These are phyloP conservation scores for Aspergillus bridgeri DNA, from an alignment of 495 filamentous ascomycete genomes.

Conservation along the genomic window DNA sequence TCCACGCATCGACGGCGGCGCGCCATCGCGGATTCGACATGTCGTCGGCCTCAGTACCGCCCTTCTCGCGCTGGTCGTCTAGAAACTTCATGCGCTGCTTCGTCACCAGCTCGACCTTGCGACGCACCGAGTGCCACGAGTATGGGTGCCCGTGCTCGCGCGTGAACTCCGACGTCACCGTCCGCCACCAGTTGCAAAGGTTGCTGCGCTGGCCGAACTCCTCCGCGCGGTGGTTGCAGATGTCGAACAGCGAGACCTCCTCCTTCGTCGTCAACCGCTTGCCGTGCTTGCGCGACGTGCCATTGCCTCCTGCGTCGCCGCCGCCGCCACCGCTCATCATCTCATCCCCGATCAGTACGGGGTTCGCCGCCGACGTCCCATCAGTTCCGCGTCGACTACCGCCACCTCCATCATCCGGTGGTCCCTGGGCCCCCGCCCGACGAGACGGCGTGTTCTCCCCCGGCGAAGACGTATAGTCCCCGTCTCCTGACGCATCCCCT, in stretches of 20 bases:
- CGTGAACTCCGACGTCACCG: conserved; percentile 39
- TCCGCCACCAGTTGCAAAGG: conserved; percentile 48
- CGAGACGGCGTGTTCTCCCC: background rate
- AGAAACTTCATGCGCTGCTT: conserved; percentile 44
- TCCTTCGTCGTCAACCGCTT: conserved; percentile 44
- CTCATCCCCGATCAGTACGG: background rate
- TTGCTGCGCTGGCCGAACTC: conserved; percentile 45
- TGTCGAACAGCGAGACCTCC: conserved; percentile 42
- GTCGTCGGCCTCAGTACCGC: conserved; percentile 24
- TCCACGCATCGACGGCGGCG: conserved; percentile 40
- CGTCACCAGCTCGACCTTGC: conserved; percentile 45
- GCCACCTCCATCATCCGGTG: background rate
- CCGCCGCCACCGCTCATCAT: conserved; percentile 6
- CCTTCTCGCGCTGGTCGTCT: conserved; percentile 33
- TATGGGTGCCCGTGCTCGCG: conserved; percentile 39
- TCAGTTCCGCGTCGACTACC: background rate
- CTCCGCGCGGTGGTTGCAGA: conserved; percentile 39
- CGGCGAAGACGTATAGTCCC: conserved; percentile 15
- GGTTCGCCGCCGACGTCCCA: background rate
- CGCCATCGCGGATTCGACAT: conserved; percentile 41
- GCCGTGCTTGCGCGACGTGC: conserved; percentile 33
- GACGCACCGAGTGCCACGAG: conserved; percentile 46
- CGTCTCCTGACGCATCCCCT: conserved; percentile 16
- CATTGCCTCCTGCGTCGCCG: conserved; percentile 14
- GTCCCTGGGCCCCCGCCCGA: background rate